Evolutionary conservation across 495 filamentous ascomycete species (phyloP).

Genomic region (Trichoderma orchidacearum): DNA sequence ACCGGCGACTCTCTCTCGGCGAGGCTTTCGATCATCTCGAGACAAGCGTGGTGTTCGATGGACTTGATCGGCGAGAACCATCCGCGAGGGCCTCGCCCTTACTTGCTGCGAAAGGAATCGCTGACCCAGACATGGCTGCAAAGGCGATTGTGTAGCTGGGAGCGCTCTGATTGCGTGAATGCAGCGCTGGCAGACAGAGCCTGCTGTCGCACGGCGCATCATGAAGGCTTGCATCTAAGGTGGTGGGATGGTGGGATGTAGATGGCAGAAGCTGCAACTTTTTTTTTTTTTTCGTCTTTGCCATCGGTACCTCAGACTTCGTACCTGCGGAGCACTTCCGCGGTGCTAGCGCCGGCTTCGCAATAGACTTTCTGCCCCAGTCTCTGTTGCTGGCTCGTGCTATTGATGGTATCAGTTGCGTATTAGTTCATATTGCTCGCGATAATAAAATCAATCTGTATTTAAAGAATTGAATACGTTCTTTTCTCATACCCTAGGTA

Average conservation of each 20-base stretch:
- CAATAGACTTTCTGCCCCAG: background rate
- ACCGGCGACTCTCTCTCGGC: conserved; percentile 28
- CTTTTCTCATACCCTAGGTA: no score
- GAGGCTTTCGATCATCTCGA: conserved; percentile 24
- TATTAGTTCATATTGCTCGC: no score
- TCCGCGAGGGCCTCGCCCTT: conserved; percentile 48
- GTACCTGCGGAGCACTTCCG: no score
- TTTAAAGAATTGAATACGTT: no score
- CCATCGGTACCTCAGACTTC: no score
- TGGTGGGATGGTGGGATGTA: background rate
- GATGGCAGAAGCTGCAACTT: background rate
- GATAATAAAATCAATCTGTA: no score
- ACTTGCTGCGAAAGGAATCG: conserved; percentile 18
- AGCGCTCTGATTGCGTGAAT: background rate
- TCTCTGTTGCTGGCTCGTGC: background rate
- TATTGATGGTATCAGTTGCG: no score
- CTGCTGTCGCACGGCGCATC: conserved; percentile 4
- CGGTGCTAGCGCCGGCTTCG: background rate
- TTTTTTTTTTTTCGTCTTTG: background rate
- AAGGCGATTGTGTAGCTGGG: background rate
- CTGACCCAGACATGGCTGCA: conserved; percentile 19
- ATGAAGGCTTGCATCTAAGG: background rate
- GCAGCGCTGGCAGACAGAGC: conserved; percentile 20
- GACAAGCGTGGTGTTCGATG: conserved; percentile 29
- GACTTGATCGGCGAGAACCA: conserved; percentile 67